Percentiles rank a stretch among this genome's conserved stretches.
These are phyloP conservation scores for Anastatica hierochuntica DNA, from an alignment of 345 rosid species.

Conservation along the genomic window DNA sequence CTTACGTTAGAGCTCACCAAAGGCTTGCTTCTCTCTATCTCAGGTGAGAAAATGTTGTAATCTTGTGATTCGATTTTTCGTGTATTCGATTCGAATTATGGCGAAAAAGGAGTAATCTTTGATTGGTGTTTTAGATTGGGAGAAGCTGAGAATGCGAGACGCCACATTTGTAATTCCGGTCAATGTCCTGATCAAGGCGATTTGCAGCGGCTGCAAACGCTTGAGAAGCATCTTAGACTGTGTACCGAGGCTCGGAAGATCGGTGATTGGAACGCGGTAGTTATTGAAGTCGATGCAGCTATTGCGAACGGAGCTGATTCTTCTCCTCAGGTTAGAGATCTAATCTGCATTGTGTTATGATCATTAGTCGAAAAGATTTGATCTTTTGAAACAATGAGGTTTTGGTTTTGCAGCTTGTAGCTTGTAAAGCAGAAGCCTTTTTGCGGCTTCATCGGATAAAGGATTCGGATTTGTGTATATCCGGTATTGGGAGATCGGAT, in stretches of 20 bases:
- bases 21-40: slow-evolving; percentile 72
- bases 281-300: slow-evolving; percentile 66
- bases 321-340: slow-evolving; percentile 65
- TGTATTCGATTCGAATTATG: neutral
- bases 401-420: slow-evolving; percentile 50
- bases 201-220: slow-evolving; percentile 51
- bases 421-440: slow-evolving; percentile 83
- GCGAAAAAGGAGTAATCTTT: neutral
- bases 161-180: slow-evolving; percentile 47
- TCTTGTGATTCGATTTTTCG: neutral
- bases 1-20: slow-evolving; percentile 67
- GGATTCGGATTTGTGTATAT: slow-evolving; percentile 58
- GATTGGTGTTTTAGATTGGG: slow-evolving; percentile 50
- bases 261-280: slow-evolving; percentile 61
- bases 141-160: slow-evolving; percentile 56
- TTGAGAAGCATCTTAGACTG: slow-evolving; percentile 66
- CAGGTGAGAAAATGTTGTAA: slow-evolving; percentile 34
- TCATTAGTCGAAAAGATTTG: neutral
- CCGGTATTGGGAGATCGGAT: slow-evolving; percentile 35
- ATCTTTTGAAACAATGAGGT: neutral
- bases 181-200: slow-evolving; percentile 62
- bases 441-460: slow-evolving; percentile 67
- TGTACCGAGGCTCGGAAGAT: slow-evolving; percentile 66
- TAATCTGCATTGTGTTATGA: neutral
- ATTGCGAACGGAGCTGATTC: slow-evolving; percentile 68